Evolutionary conservation across 164 flowering plant genomes (phyloP), one percentile per base, ranked within the genome.

Genomic region (Nymphaea thermarum): DNA sequence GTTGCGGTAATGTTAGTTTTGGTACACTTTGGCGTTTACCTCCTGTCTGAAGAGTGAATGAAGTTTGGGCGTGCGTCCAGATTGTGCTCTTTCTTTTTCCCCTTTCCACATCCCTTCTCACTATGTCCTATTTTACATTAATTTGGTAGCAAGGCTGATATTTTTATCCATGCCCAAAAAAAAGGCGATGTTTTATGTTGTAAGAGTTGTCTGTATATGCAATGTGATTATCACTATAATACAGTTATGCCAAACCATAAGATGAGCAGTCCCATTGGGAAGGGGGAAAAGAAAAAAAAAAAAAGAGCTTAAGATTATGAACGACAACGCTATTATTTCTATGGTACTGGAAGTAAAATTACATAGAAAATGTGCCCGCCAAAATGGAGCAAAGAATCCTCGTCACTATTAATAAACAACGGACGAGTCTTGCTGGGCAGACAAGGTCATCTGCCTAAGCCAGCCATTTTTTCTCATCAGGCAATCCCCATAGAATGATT

Each of bases 171-270:
- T 44, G 3, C 65, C 51, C 14, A 60, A 45, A 14, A 16, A 47
- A 47, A 43, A 18, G 36, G 44, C 51, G 59, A 66, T 68, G 61
- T 47, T 61, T 25, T 65, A 17, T 67, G 17, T 65, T 63, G 65
- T 71, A 65, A n/a, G 68, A 55, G 66, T 63, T 65, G 43, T 63
- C 62, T 70, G 76, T 73, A 73, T 69, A 73, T 73, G 65, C 66
- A 55, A 73, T 66, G 64, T 66, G 55, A 62, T 66, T 17, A 18
- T 17, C 63, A 43, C 42, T 61, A 43, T 51, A 64, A 36, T 17
- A 42, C 17, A 57, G 43, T 18, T 51, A 15, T 65, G 15, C 36
- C 62, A 60, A 51, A 8, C 14, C 8, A 15, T 5, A 51, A 4
- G 57, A 51, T 51, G 57, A 51, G 14, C 57, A 15, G 57, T 51